These are phyloP conservation scores for Leccinum laetum DNA, from an alignment of 1,284 basidiomycete species.

Conservation along the genomic window DNA sequence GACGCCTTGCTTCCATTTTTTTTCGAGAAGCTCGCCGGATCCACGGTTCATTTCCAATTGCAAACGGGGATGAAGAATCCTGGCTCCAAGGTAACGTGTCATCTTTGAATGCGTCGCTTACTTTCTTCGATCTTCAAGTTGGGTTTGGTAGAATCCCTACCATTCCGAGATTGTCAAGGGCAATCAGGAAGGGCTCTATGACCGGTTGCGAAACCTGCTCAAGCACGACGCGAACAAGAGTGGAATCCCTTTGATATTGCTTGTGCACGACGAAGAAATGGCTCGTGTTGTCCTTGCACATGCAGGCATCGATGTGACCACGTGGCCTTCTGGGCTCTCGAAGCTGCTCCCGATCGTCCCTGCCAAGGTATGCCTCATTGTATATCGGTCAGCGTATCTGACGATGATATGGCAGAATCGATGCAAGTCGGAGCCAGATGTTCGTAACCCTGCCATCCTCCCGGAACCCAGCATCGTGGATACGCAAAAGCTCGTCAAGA, in stretches of 20 bases:
- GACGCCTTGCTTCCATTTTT: constrained; percentile 30
- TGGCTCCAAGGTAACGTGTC: constrained; percentile 19
- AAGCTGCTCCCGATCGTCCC: constrained; percentile 15
- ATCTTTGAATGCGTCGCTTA: not conserved
- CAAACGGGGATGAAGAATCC: constrained; percentile 15
- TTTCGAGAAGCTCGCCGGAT: constrained; percentile 16
- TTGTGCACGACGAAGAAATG: constrained; percentile 35
- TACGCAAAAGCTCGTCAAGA: constrained; percentile 24
- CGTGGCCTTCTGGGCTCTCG: constrained; percentile 26
- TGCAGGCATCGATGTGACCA: constrained; percentile 21
- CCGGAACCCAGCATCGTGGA: constrained; percentile 24
- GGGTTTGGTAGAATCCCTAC: constrained; percentile 14
- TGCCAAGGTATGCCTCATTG: constrained; percentile 2
- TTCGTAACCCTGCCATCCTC: not conserved
- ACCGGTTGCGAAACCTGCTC: constrained; percentile 24
- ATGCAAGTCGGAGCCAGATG: not conserved
- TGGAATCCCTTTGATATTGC: constrained; percentile 26
- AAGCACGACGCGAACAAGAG: constrained; percentile 17
- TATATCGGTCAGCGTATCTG: not conserved
- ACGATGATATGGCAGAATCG: constrained; percentile 8
- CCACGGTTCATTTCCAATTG: constrained; percentile 24
- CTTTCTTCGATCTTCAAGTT: not conserved
- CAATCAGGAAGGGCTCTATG: constrained; percentile 13
- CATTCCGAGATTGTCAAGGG: constrained; percentile 19
- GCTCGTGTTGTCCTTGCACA: constrained; percentile 23